Evolutionary conservation across 2,329 filamentous ascomycete genomes (phyloP).

Genomic region (Phaeomoniella chlamydospora): DNA sequence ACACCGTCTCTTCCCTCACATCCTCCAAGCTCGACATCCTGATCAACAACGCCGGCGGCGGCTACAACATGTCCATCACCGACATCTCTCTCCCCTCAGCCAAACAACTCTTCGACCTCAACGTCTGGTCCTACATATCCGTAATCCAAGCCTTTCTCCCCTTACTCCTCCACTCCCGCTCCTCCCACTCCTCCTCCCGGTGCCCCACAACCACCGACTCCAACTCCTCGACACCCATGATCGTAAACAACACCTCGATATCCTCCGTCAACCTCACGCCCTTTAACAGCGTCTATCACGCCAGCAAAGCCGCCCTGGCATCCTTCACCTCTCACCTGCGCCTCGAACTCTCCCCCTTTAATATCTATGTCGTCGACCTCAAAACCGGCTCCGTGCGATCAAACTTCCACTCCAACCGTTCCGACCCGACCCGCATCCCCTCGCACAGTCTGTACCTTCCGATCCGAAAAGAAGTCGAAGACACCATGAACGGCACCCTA

Average conservation of each 20-base stretch:
- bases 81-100: constrained; percentile 17
- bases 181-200: constrained; percentile 6
- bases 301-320: constrained; percentile 41
- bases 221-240: constrained; percentile 9
- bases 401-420: constrained; percentile 5
- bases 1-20: constrained; percentile 5
- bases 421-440: neutral
- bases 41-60: constrained; percentile 7
- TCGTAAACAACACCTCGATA: constrained; percentile 15
- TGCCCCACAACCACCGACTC: constrained; percentile 11
- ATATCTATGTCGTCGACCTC: constrained; percentile 15
- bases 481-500: neutral
- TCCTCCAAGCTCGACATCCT: constrained; percentile 9
- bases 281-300: constrained; percentile 17
- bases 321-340: constrained; percentile 36
- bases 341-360: constrained; percentile 17
- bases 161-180: constrained; percentile 9
- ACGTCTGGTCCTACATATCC: constrained; percentile 19
- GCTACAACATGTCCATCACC: constrained; percentile 14
- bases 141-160: constrained; percentile 21
- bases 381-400: constrained; percentile 13
- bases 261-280: constrained; percentile 35
- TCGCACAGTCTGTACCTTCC: constrained; percentile 1
- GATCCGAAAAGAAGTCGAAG: neutral
- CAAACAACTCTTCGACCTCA: constrained; percentile 19